Evolutionary conservation across 805 yeast genomes (phyloP), one percentile per base, ranked within the genome.

Genomic region (Yarrowia sp.): DNA sequence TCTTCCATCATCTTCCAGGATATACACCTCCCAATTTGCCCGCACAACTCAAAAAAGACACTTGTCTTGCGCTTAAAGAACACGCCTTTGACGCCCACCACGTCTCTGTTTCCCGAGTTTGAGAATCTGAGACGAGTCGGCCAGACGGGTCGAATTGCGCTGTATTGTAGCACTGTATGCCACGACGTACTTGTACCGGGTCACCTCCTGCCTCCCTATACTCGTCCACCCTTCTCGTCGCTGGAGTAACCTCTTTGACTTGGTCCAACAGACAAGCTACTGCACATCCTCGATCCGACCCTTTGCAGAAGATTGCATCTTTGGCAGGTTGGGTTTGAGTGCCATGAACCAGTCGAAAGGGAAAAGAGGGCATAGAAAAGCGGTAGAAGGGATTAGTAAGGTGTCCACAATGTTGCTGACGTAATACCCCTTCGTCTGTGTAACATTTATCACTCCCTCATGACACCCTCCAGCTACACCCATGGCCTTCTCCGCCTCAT

Each of bases 251-350:
- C 38, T 30, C 35, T 26, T 19, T 48, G 24, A 33, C 52, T 22
- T 19, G 24, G 32, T 28, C 24, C 19, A 14, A 4, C n/a, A 12
- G 35, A n/a, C 22, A 46, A 46, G 35, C 54, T 48, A 51, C 58
- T 51, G 41, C 41, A 51, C 58, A 51, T 51, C 58, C 58, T 40
- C 58, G 58, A 51, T 51, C 58, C 58, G 58, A 51, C 61, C 44
- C 61, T 54, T 35, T 51, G 59, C 59, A 51, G 59, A 35, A 35
- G 26, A 10, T 17, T 54, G 61, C 61, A 54, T 24, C 61, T 38
- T 54, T 36, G 61, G 35, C 46, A 38, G 58, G 41, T 51, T 33
- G 58, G 58, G 41, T 33, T 51, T 33, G 21, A 33, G 58, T 21
- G n/a, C n/a, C n/a, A n/a, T n/a, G n/a, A n/a, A n/a, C n/a, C n/a